Base-by-base conservation (phyloP, 2,329 filamentous ascomycete species). In the Ceratocystis destructans region DNA sequence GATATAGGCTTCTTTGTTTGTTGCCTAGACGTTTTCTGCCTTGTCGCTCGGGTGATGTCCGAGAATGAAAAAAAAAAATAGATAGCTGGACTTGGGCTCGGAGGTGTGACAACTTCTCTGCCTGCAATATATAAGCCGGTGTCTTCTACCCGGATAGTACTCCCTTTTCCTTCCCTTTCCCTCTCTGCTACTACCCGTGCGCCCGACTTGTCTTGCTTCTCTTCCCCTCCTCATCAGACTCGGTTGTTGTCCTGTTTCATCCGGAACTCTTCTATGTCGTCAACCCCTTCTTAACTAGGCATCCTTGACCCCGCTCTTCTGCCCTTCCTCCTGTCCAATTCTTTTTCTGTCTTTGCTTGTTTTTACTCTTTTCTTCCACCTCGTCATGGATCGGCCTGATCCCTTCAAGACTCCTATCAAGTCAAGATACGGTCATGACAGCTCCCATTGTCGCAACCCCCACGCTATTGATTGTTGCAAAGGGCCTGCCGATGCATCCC, bases 381-480 rank as follows among this genome's bases (percentile, higher is more conserved):
- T 33, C 31, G 15, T 15, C 25, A 59, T 59, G 55, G 55, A 59
- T 37, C 55, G 17, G 7, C 31, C 28, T 59, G 31, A 59, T 37
- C 25, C 55, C 55, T 59, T 59, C 15, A 33, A 59, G 55, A 59
- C 55, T 31, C 55, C 55, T 17, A 33, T 33, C 55, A 59, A 37
- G 55, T 31, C 55, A 17, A 33, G 15, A 17, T 15, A 59, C 12
- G 31, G 55, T 15, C 15, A 31, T 37, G 55, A 31, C 31, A 28
- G 8, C 25, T 59, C 25, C 37, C 55, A 17, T 3, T 15, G 5
- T 59, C 25, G 28, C 28, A 17, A 59, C 20, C 25, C 25, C n/a
- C 28, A 4, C 31, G n/a, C 55, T 17, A 7, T 17, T 37, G 55
- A 59, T 17, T 31, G 28, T 10, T 31, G 22, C 31, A n/a, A 31